These are phyloP conservation scores for Penicillium sp. DNA, from an alignment of 2,329 filamentous ascomycete genomes.

Conservation along the genomic window DNA sequence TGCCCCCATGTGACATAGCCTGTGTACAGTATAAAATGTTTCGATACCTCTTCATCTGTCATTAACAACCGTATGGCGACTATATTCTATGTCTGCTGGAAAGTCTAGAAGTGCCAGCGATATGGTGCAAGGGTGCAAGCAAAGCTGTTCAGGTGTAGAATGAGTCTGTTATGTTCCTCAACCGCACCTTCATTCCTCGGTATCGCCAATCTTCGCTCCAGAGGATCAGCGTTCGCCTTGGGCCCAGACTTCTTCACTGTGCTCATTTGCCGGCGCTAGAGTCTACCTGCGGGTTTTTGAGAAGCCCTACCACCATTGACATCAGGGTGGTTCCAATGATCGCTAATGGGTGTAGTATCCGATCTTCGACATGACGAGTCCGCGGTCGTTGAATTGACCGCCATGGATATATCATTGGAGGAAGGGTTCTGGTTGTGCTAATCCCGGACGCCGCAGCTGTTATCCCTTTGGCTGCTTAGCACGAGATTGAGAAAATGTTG, in stretches of 20 bases:
- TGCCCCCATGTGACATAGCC: slow-evolving; percentile 27
- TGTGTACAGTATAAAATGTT: slow-evolving; percentile 29
- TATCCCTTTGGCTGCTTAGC: not conserved
- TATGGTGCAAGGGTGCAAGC: not conserved
- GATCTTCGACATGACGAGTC: not conserved
- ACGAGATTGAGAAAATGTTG: not conserved
- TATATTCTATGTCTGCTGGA: not conserved
- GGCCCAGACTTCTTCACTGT: not conserved
- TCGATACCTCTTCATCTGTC: slow-evolving; percentile 17
- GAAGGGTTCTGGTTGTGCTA: not conserved
- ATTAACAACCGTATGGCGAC: not conserved
- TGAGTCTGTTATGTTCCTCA: not conserved
- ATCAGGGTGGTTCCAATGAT: too few relatives aligned
- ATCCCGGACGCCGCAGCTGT: not conserved
- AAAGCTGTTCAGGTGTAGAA: not conserved
- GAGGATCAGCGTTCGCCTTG: not conserved
- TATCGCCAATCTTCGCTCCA: not conserved
- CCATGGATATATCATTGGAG: not conserved
- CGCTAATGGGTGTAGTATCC: too few relatives aligned
- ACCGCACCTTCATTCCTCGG: not conserved
- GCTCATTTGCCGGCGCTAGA: too few relatives aligned
- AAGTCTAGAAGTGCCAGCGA: not conserved
- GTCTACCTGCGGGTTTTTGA: too few relatives aligned
- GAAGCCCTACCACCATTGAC: too few relatives aligned
- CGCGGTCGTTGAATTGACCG: not conserved